phyloP scores from a whole-genome alignment of 2,329 filamentous ascomycete species.

The Dichotomopilus funicola region DNA sequence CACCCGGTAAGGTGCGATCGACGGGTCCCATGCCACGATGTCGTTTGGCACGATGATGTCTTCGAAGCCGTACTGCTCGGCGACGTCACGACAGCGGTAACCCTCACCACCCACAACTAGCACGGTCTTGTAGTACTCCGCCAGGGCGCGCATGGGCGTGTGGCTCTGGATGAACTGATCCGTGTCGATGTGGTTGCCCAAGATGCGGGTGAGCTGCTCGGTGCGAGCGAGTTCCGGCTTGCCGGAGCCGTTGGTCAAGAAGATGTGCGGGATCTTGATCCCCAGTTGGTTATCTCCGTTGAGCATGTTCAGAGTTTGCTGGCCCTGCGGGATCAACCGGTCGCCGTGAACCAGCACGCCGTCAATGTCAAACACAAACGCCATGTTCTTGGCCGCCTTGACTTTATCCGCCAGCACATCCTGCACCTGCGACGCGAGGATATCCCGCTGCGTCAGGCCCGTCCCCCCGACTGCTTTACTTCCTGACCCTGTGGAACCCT shows the following conservation, averaged over 20 bases:
- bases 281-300: slow-evolving; percentile 72
- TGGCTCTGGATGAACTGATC: slow-evolving; percentile 74
- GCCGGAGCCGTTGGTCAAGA: slow-evolving; percentile 68
- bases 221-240: slow-evolving; percentile 61
- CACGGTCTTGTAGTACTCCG: slow-evolving; percentile 71
- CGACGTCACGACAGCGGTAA: slow-evolving; percentile 66
- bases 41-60: slow-evolving; percentile 68
- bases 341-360: slow-evolving; percentile 70
- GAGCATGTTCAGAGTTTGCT: slow-evolving; percentile 60
- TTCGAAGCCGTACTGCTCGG: slow-evolving; percentile 67
- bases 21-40: slow-evolving; percentile 62
- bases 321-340: slow-evolving; percentile 61
- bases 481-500: too few species aligned
- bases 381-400: slow-evolving; percentile 67
- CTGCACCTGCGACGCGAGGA: slow-evolving; percentile 65
- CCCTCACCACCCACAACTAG: slow-evolving; percentile 70
- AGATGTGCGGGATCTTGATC: slow-evolving; percentile 70
- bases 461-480: not conserved
- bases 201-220: slow-evolving; percentile 60
- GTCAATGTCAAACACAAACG: slow-evolving; percentile 74
- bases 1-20: slow-evolving; percentile 61
- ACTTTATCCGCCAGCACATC: slow-evolving; percentile 61
- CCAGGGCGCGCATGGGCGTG: slow-evolving; percentile 68
- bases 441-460: slow-evolving; percentile 45
- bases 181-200: slow-evolving; percentile 57